Percentiles rank a stretch among this genome's conserved stretches.
These are phyloP conservation scores for Xylariaceae sp. DNA, from an alignment of 2,329 filamentous ascomycete species.

Conservation along the genomic window DNA sequence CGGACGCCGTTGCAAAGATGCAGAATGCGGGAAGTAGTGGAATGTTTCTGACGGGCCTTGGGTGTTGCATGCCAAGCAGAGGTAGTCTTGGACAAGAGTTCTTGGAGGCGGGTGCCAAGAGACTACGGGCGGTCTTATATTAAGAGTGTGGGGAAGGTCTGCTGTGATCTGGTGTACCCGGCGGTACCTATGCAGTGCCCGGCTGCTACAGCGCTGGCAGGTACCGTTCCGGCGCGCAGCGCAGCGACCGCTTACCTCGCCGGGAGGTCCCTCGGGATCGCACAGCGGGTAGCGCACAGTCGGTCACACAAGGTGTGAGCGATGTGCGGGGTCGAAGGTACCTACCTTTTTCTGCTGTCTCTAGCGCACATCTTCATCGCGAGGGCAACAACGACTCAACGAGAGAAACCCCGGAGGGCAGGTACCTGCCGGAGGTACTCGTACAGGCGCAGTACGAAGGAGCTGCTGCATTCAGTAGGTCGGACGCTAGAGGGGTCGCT, in stretches of 20 bases:
- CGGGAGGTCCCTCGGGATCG: not conserved
- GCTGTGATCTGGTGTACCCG: not conserved
- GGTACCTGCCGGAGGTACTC: no score
- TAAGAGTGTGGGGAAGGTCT: not conserved
- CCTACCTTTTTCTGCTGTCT: not conserved
- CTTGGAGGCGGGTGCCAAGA: constrained; percentile 29
- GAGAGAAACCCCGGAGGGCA: no score
- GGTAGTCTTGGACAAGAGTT: constrained; percentile 28
- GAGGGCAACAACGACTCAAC: no score
- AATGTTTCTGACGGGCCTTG: constrained; percentile 27
- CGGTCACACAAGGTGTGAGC: not conserved
- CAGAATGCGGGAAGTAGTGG: constrained; percentile 11
- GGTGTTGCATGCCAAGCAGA: constrained; percentile 32
- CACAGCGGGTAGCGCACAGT: not conserved
- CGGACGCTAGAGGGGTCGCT: no score
- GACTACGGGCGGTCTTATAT: constrained; percentile 19
- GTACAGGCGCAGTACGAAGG: no score
- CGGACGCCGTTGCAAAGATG: constrained; percentile 16
- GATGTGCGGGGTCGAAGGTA: not conserved
- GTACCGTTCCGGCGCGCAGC: not conserved
- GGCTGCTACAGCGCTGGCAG: not conserved
- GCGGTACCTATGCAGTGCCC: not conserved
- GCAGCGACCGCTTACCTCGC: not conserved
- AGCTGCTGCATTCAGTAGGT: no score
- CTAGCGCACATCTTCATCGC: no score